Evolutionary conservation across 2,329 filamentous ascomycete species (phyloP), one percentile per base, ranked within the genome.

Genomic region (Stachybotrys chlorohalonatus): DNA sequence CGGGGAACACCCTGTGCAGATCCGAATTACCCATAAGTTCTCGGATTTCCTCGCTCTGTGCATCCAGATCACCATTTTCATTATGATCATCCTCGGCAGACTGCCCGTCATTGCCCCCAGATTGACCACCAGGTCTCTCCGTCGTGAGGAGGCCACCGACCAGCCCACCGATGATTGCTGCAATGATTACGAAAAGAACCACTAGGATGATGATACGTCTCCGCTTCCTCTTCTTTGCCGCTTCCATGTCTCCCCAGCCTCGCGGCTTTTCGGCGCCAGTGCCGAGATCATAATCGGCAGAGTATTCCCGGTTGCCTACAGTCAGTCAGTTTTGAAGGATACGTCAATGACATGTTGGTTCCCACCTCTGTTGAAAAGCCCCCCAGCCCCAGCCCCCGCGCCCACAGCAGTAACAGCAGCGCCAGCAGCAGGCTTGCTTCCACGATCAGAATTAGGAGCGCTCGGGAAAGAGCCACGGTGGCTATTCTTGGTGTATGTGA

Each of bases 1-100:
- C 93, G 0, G 91, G 89, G 69, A 97, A 97, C 2, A 97, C 90
- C 70, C 90, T 95, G 78, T 96, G 90, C 30, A 97, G 78, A 59
- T 91, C 73, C 0, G 77, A 67, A 70, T 96, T 96, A 74, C 88
- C 86, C 76, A 96, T 77, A 13, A 97, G 77, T 4, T 78, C 77
- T 74, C 95, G 80, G 72, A 96, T 95, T 71, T 95, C 88, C 1
- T 73, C 61, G 8, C 90, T 95, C 68, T 93, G 75, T 68, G 85
- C 84, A 69, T 78, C 73, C 7, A 96, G 80, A 59, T 93, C 88
- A 47, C 86, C 85, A 62, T 89, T 89, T 54, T 76, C 70, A 11
- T 74, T 67, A 0, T 71, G 66, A 65, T 93, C 88, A n/a, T 80
- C 74, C 5, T 70, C 68, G 0, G 87, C 84, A 1, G 82, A 80